Evolutionary conservation across 179 eudicot species (phyloP), one percentile per base, ranked within the genome.

Genomic region (Nepenthes alata): DNA sequence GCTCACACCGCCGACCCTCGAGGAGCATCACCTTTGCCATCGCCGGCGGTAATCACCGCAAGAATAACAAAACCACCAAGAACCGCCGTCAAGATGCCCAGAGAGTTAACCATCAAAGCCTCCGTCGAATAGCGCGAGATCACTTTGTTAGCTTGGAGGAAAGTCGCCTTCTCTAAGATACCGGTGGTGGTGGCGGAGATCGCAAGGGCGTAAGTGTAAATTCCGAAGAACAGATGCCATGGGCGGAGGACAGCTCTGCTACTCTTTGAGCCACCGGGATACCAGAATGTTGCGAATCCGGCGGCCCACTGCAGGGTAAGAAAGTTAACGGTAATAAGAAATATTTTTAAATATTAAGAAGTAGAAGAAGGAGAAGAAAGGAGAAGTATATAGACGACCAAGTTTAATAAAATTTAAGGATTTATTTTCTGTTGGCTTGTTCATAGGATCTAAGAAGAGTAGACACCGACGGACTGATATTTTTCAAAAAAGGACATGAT

Each of bases 221-320:
- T 68, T 15, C 98, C 96, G 0, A 91, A 74, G 74, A 79, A 86
- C 5, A 80, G 84, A 67, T 91, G 98, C 98, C 98, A 91, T 14
- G 95, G 88, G 60, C 83, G 64, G 8, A 89, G 75, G 65, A 68
- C 78, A 3, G 74, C 66, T 73, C 95, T 77, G 77, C 79, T 80
- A 77, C 72, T 84, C 72, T 84, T 81, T 37, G 90, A 81, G 70
- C 98, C 95, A 64, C 98, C 96, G 0, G 98, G 98, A 60, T 91
- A 91, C 95, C 95, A 91, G 58, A 79, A 91, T 14, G 95, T 85
- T 53, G 73, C 72, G 73, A 89, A 91, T 65, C 98, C 96, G 77
- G 78, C 77, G 39, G 79, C 83, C 95, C 89, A 86, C 95, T 91
- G 88, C 48, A 67, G 6, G 52, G 25, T 44, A 56, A 55, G 38